phyloP scores from a whole-genome alignment of 2,329 filamentous ascomycete species.

The Monosporascus sp. region DNA sequence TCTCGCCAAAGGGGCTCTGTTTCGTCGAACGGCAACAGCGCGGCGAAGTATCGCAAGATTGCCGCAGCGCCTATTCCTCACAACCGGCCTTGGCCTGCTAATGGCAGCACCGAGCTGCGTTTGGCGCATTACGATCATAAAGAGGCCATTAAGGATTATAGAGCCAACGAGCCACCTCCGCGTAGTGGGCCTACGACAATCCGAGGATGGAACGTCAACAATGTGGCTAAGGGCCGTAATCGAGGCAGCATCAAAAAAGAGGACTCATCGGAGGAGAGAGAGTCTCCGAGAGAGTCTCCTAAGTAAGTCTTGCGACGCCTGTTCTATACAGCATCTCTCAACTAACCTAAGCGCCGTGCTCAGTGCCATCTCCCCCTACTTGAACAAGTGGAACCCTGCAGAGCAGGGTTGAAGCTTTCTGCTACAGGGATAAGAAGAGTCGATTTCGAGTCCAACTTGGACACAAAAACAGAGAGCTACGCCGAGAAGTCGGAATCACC shows the following conservation, averaged over 20 bases:
- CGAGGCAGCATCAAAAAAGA: constrained; percentile 24
- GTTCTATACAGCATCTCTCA: constrained; percentile 5
- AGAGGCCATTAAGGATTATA: constrained; percentile 54
- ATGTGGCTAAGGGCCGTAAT: constrained; percentile 29
- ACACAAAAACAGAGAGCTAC: too few relatives aligned
- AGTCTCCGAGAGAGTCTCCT: constrained; percentile 24
- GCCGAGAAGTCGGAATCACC: too few relatives aligned
- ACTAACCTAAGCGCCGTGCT: constrained; percentile 5
- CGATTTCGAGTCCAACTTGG: too few relatives aligned
- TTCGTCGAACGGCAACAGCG: constrained; percentile 22
- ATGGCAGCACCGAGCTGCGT: constrained; percentile 46
- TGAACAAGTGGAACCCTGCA: constrained; percentile 24
- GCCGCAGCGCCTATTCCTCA: constrained; percentile 52
- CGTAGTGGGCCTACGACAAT: constrained; percentile 52
- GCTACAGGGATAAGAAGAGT: too few relatives aligned
- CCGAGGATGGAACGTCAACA: constrained; percentile 51
- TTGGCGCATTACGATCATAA: constrained; percentile 52
- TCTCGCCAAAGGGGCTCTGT: constrained; percentile 28
- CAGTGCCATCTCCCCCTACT: constrained; percentile 21
- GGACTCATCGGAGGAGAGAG: constrained; percentile 23
- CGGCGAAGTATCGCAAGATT: constrained; percentile 50
- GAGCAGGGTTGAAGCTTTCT: constrained; percentile 12
- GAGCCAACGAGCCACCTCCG: constrained; percentile 49
- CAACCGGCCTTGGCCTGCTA: constrained; percentile 42
- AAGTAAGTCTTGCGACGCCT: constrained; percentile 17